Evolutionary conservation across 2,329 filamentous ascomycete species (phyloP), one percentile per base, ranked within the genome.

Genomic region (Parafenestella ontariensis): DNA sequence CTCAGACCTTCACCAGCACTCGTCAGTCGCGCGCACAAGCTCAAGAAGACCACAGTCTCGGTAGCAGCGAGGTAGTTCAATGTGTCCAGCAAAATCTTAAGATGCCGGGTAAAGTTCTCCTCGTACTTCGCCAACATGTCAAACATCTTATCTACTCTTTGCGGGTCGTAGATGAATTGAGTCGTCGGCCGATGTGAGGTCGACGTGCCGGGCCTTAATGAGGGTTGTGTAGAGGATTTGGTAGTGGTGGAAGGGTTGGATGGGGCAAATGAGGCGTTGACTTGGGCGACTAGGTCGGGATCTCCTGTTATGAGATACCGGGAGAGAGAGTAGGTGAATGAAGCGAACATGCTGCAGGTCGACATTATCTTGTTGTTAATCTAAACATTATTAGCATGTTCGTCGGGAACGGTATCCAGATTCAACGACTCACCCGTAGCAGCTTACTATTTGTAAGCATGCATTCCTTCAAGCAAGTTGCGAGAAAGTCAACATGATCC

Each of bases 381-480:
- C 94, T 97, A 58, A 3, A 10, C 1, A 1, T 31, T 1, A 33
- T 66, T 50, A 66, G 58, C 15, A 34, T 34, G 13, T 36, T 18
- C 18, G 3, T 18, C 3, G 4, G 29, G 1, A 39, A 10, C 24
- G 4, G 18, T 10, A 11, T 7, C 18, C 9, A 5, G 9, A 9
- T 9, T 0, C 18, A 2, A 17, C 10, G 31, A 76, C 82, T 62
- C 83, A 96, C 94, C 77, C 92, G 89, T 5, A 99, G 79, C 6
- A 99, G 83, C 79, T 96, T 97, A 72, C 91, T 92, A 75, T 99
- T 97, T 18, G 95, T 99, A 61, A 99, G 83, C 92, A 98, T 98
- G 80, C 95, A 98, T 78, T 98, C 95, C 78, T 98, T 99, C 68
- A 99, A 82, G 74, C 95, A 99, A 3, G 95, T 98, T 68, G 97